Evolutionary conservation across 2,329 filamentous ascomycete genomes (phyloP), one percentile per base, ranked within the genome.

Genomic region (Ophiostoma quercus): DNA sequence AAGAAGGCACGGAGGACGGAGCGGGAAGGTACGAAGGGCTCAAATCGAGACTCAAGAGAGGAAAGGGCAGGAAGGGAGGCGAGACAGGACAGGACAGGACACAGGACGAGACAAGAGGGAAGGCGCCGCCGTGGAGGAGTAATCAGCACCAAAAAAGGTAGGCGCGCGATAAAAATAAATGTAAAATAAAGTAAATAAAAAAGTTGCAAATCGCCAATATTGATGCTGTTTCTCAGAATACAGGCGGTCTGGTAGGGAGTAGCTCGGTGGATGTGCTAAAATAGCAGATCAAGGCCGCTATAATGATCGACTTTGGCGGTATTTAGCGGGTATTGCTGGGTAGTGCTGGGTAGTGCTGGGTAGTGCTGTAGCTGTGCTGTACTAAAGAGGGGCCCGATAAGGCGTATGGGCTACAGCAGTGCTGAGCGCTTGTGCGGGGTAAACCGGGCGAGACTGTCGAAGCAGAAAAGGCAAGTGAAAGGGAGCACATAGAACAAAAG

Each of bases 381-480:
- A n/a, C 34, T 11, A 12, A 16, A 62, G 57, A 65, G 62, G 34
- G 34, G 62, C 62, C 62, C 32, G 62, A 62, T 62, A 65, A 22
- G 62, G 62, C 29, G 60, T 63, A 16, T 34, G 60, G 19, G 51
- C 25, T 25, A 57, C 65, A 66, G 39, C 65, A 16, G 19, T 19
- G 41, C n/a, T 66, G 25, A 39, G 34, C n/a, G 65, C 65, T 66
- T 66, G 65, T 66, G 65, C 65, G 65, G 65, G 65, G 65, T 66
- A 66, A 66, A 47, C 65, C 22, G 37, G 37, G 37, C 39, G 19
- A 29, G 39, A 12, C 29, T 32, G 22, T 41, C 11, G 25, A 29
- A 41, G 39, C 11, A 41, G 39, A 41, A 41, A 41, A 41, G 39
- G 37, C 1, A 39, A 39, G 37, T 9, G 37, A 2, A 47, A 47